Conservation (phyloP, 192 early-diverging fungal genomes). For the Gonapodya sp. region DNA sequence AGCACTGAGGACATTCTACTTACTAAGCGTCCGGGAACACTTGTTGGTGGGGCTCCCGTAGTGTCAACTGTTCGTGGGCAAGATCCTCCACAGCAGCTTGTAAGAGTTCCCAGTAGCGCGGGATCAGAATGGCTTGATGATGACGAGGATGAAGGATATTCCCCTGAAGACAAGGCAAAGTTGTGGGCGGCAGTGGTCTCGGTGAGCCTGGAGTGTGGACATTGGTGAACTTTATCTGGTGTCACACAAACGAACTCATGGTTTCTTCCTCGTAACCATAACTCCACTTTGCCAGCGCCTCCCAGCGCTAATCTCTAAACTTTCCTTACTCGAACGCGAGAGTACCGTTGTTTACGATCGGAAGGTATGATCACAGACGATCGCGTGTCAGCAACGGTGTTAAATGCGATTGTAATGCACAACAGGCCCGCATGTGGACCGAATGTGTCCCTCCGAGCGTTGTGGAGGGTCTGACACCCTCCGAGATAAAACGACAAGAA, state of each 20-base stretch:
- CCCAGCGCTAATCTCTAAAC: neutral
- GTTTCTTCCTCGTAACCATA: neutral
- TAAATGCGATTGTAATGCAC: neutral
- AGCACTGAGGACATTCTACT: too few relatives aligned
- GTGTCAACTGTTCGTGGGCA: too few relatives aligned
- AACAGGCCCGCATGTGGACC: slow-evolving; percentile 57
- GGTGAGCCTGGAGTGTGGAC: neutral
- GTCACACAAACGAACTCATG: too few relatives aligned
- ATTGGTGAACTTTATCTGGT: neutral
- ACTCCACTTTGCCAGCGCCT: too few relatives aligned
- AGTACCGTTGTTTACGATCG: neutral
- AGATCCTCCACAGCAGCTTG: neutral
- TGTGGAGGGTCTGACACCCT: slow-evolving; percentile 52
- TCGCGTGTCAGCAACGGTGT: neutral
- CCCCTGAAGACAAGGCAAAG: neutral
- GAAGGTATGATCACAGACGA: neutral
- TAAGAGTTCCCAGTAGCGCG: neutral
- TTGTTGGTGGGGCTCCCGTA: too few relatives aligned
- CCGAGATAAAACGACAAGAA: slow-evolving; percentile 85
- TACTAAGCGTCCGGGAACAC: too few relatives aligned
- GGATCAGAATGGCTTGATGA: neutral
- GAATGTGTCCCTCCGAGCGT: slow-evolving; percentile 68
- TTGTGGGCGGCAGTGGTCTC: neutral
- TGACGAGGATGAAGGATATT: neutral
- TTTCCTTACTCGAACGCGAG: neutral